Evolutionary conservation across 2,329 filamentous ascomycete genomes (phyloP), one percentile per base, ranked within the genome.

Genomic region (Botrytis sinoallii): DNA sequence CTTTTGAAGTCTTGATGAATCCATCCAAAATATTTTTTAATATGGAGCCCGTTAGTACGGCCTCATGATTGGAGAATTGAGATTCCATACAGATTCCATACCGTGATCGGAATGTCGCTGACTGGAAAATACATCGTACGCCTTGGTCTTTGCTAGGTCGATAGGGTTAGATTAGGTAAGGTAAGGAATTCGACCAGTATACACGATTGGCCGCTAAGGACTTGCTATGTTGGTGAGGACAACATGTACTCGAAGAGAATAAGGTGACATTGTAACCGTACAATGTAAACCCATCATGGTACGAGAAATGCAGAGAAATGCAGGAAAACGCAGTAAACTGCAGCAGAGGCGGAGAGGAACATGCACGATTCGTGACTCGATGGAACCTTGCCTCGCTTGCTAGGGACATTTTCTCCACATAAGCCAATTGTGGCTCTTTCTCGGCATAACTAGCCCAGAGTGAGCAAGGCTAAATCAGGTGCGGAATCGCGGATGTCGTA

Each of bases 391-490:
- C 32, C 32, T 32, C 32, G 32, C 32, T 32, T 32, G 32, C 38
- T 35, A 61, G 67, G 55, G 25, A 63, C 9, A 29, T 35, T 63
- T 70, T 70, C 68, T 48, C 68, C 68, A 70, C 40, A 70, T 46
- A 63, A 46, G 38, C 25, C 14, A 18, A 60, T 38, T 35, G 55
- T 70, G 68, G 68, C 68, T 44, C 48, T 70, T 35, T 46, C 40
- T 70, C 68, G 68, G 68, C 68, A 63, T 48, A 44, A 61, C 40
- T 38, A 48, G 16, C 9, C 68, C 25, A 61, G 55, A 42, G 35
- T 38, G 32, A 48, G 55, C 25, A 61, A 57, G 55, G n/a, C 22
- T 18, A 35, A 32, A 52, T 32, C 68, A 70, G 22, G 46, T 68
- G 32, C 46, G 46, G 44, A 25, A 22, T 29, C 10, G 32, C n/a